Base-by-base conservation (phyloP, 805 yeast species). In the Vanderwaltozyma polyspora region DNA sequence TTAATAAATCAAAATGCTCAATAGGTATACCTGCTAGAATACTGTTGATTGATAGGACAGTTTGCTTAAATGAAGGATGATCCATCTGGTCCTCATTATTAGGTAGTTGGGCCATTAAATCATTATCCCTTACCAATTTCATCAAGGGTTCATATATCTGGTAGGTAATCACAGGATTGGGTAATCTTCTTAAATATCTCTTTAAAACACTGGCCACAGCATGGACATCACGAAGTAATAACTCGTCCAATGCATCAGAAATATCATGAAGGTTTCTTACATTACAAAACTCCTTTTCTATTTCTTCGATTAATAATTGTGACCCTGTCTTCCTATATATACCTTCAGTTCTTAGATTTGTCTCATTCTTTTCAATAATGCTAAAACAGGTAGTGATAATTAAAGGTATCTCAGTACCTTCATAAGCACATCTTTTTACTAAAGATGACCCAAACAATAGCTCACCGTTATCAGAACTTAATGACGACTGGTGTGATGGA, bases 261-360 rank as follows among this genome's bases (percentile, higher is more conserved):
- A 48, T 67, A 52, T 44, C 67, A 10, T 29, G n/a, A 13, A 40
- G 40, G 48, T 2, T 47, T 39, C 13, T 50, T 43, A 27, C 70
- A 3, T 21, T 26, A 27, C 33, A 37, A 19, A 57, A 40, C 19
- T 36, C 40, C 10, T 35, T 37, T 34, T 57, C 63, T 19, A 55
- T 43, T 16, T 46, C 46, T 36, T 55, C 60, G 28, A 57, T 50
- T 30, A 48, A 73, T 35, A 78, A 69, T 32, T 80, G 79, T 7
- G 84, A 69, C 1, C 95, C 98, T 30, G 93, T 79, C 44, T 87
- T 79, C 44, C 98, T 67, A 61, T 91, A 91, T 24, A 91, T 70
- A 7, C 98, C 98, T 57, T 87, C 97, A 41, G 67, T 62, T 26
- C 69, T 74, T 44, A 87, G 57, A 4, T 33, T 40, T 2, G 35